Base-by-base conservation (phyloP, 2,329 filamentous ascomycete genomes). In the Cladosporium velox region DNA sequence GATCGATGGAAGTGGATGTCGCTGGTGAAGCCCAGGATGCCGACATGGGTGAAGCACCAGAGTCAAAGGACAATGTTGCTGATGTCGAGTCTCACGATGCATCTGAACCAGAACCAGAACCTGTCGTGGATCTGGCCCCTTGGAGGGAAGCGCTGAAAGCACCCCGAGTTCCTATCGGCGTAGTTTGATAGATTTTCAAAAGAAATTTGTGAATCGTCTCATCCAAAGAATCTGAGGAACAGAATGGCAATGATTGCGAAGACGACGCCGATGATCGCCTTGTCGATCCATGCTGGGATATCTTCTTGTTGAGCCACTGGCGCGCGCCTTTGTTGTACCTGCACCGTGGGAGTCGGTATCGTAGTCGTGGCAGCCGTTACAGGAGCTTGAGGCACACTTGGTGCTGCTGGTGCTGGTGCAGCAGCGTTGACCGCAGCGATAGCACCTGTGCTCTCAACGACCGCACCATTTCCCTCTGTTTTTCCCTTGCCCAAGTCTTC, bases 281-380 rank as follows among this genome's bases (percentile, higher is more conserved):
- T 87, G 77, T 97, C 93, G 21, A 97, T 83, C 90, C 92, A 96
- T 14, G 88, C 79, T 1, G 89, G 86, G 18, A 91, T 85, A 2
- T 82, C 86, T 32, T 86, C 83, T 62, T 82, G 70, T 49, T 75
- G 67, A 15, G 24, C 64, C 10, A 58, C 58, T 41, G 66, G 70
- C 18, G 65, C 51, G 35, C 67, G 66, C 32, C 65, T 64, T 44
- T 65, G 67, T 35, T 66, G 69, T 41, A 67, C 60, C 59, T 66
- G 69, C 21, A 49, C 65, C 8, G 67, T 57, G 14, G 66, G 65
- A 44, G 59, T 55, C 49, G 47, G 62, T 30, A 35, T 64, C 18
- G 68, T 65, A 38, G 71, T 32, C 57, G 67, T 59, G 18, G 63
- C 28, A 32, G 67, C 35, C 12, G 55, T 2, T 32, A 63, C 32